phyloP scores from a whole-genome alignment of 108 stramenopile species.

The Craspedostauros australis region DNA sequence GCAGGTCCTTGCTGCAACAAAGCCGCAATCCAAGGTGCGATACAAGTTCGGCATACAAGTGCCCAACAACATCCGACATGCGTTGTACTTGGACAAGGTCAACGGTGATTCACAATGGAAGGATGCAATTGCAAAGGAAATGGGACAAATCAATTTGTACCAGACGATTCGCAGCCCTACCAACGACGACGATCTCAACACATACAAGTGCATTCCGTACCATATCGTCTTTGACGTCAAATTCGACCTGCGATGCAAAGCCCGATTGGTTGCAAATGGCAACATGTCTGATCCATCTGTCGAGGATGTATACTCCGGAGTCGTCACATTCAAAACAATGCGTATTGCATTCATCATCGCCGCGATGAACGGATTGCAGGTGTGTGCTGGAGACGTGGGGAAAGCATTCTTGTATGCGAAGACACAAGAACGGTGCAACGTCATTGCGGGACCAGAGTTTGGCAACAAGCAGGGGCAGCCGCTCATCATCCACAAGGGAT shows the following conservation, averaged over 20 bases:
- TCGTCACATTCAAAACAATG: constrained; percentile 19
- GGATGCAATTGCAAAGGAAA: constrained; percentile 16
- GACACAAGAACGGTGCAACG: constrained; percentile 23
- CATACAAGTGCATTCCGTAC: constrained; percentile 19
- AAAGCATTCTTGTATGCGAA: constrained; percentile 9
- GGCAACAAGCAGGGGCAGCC: constrained; percentile 4
- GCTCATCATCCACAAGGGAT: constrained; percentile 8
- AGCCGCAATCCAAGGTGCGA: too few relatives aligned
- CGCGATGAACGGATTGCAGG: constrained; percentile 21
- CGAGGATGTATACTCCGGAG: constrained; percentile 20
- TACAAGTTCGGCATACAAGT: constrained; percentile 31
- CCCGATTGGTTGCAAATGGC: constrained; percentile 27
- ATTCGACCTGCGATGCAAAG: constrained; percentile 20
- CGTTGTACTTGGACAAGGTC: constrained; percentile 5
- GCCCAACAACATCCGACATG: constrained; percentile 14
- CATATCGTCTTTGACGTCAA: constrained; percentile 27
- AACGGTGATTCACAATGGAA: constrained; percentile 25
- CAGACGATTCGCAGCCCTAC: constrained; percentile 13
- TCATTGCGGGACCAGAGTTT: constrained; percentile 30
- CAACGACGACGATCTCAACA: constrained; percentile 12
- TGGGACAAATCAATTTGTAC: constrained; percentile 16
- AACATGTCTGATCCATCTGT: constrained; percentile 7
- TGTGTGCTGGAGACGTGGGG: constrained; percentile 17
- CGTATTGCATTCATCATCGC: constrained; percentile 31
- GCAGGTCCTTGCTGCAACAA: too few relatives aligned